phyloP scores from a whole-genome alignment of 2,329 filamentous ascomycete species.

The Xylaria sp. region DNA sequence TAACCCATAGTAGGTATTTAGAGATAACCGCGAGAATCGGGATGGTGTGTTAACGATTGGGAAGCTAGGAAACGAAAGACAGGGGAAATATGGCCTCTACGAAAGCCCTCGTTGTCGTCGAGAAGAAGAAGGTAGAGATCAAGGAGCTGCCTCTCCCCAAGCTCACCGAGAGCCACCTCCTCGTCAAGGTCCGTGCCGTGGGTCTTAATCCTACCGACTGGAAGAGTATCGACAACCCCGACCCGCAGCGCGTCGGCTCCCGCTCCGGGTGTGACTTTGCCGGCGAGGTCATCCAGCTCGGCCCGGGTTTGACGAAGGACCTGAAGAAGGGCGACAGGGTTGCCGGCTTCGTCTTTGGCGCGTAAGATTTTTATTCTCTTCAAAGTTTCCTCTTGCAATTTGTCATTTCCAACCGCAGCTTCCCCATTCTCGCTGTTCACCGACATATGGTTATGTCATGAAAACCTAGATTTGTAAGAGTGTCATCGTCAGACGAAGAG shows the following conservation, averaged over 20 bases:
- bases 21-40: background rate
- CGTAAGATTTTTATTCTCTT: slow-evolving; percentile 38
- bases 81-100: slow-evolving; percentile 29
- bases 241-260: slow-evolving; percentile 32
- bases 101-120: slow-evolving; percentile 41
- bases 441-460: no score
- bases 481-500: background rate
- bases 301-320: slow-evolving; percentile 54
- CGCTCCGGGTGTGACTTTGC: slow-evolving; percentile 59
- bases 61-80: background rate
- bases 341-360: slow-evolving; percentile 48
- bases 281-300: slow-evolving; percentile 60
- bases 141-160: slow-evolving; percentile 43
- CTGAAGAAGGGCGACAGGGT: slow-evolving; percentile 62
- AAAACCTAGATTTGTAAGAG: background rate
- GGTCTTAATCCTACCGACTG: slow-evolving; percentile 53
- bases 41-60: background rate
- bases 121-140: slow-evolving; percentile 41
- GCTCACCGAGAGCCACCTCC: slow-evolving; percentile 45
- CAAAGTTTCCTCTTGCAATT: background rate
- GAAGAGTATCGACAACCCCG: slow-evolving; percentile 46
- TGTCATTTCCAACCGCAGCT: background rate
- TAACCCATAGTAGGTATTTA: background rate
- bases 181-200: slow-evolving; percentile 51
- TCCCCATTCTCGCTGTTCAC: background rate